Percentiles rank a stretch among this genome's conserved stretches.
phyloP scores from a whole-genome alignment of 2,329 filamentous ascomycete species.

The Falciphora oryzae region DNA sequence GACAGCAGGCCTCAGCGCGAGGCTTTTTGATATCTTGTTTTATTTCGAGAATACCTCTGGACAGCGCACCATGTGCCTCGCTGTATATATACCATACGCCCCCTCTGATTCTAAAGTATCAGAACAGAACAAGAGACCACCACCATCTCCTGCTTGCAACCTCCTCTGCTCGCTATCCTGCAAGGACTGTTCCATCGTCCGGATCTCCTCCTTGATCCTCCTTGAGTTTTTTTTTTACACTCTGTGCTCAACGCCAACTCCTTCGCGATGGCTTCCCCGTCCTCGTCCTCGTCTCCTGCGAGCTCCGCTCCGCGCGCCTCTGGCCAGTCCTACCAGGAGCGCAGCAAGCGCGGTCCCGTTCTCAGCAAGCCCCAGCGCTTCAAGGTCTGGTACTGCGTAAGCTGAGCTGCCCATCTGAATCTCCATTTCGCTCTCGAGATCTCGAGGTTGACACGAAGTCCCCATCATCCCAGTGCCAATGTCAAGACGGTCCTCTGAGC shows the following conservation, averaged over 20 bases:
- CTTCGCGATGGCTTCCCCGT: neutral
- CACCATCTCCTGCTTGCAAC: too few relatives aligned
- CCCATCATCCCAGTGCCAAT: neutral
- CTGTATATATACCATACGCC: neutral
- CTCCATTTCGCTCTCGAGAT: neutral
- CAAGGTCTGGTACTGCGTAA: constrained; percentile 6
- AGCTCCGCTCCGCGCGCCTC: neutral
- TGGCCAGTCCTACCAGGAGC: neutral
- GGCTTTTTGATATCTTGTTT: neutral
- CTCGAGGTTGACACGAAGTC: neutral
- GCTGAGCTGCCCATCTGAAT: neutral
- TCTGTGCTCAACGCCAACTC: neutral
- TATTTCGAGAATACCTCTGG: neutral
- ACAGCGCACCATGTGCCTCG: neutral
- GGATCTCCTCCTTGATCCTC: neutral
- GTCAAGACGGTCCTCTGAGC: neutral
- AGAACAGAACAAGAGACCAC: neutral
- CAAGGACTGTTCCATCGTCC: too few relatives aligned
- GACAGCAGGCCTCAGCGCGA: neutral
- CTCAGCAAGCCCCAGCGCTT: neutral
- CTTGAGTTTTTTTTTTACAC: too few relatives aligned
- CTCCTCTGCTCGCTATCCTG: too few relatives aligned
- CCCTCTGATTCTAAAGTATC: neutral
- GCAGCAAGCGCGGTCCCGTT: neutral
- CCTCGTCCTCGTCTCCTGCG: neutral